These are phyloP conservation scores for Coffea humblotiana DNA, from an alignment of 305 asterid genomes.

Conservation along the genomic window DNA sequence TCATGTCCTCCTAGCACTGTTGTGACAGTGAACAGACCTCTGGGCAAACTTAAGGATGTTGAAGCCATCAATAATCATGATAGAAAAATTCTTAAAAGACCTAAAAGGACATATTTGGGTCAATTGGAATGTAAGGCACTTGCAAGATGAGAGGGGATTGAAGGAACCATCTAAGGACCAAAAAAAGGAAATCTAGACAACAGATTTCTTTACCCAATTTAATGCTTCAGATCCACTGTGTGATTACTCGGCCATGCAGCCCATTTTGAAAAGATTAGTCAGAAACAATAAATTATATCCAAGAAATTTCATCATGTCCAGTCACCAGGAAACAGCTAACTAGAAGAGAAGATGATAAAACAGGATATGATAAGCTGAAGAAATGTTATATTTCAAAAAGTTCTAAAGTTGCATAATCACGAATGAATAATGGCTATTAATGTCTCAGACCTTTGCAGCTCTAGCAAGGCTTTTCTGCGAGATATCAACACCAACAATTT, in stretches of 20 bases:
- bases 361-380: neutral
- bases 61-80: neutral
- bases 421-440: slow-evolving; percentile 6
- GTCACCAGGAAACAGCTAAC: slow-evolving; percentile 1
- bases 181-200: too few relatives aligned
- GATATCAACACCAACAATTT: slow-evolving; percentile 82
- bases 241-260: neutral
- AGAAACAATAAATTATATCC: neutral
- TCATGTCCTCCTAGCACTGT: neutral
- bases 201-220: neutral
- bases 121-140: neutral
- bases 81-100: neutral
- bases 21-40: neutral
- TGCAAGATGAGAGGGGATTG: neutral
- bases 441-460: slow-evolving; percentile 81
- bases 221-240: neutral
- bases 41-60: neutral
- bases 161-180: neutral
- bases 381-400: neutral
- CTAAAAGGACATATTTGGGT: neutral
- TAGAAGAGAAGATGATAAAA: neutral
- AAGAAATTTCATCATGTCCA: neutral
- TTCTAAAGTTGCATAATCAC: slow-evolving; percentile 2
- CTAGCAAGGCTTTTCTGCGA: slow-evolving; percentile 71
- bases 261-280: neutral